Evolutionary conservation across 495 filamentous ascomycete genomes (phyloP).

Genomic region (Cryomyces antarcticus): DNA sequence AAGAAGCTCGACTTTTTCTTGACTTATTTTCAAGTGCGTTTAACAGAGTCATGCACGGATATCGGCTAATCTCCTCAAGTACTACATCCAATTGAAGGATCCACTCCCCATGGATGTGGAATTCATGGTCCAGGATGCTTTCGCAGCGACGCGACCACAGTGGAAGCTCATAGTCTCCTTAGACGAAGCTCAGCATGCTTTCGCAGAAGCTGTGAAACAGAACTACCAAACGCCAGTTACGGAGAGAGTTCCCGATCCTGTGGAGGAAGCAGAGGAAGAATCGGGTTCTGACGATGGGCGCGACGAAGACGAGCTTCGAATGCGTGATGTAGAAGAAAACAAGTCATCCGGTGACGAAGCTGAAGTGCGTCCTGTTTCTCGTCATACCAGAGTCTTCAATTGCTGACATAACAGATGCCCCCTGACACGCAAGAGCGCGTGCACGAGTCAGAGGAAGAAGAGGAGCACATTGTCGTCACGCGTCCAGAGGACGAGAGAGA

Average conservation of each 20-base stretch:
- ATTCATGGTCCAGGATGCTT: conserved; percentile 89
- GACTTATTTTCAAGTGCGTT: conserved; percentile 62
- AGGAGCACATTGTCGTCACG: conserved; percentile 69
- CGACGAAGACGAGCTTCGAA: conserved; percentile 23
- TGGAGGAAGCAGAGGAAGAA: conserved; percentile 31
- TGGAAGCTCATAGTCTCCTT: conserved; percentile 70
- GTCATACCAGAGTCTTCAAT: neutral
- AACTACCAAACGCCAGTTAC: conserved; percentile 64
- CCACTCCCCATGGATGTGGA: conserved; percentile 91
- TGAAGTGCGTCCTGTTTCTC: conserved; percentile 21
- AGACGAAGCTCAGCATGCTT: conserved; percentile 66
- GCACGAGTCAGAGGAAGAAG: conserved; percentile 45
- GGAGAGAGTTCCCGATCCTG: conserved; percentile 37
- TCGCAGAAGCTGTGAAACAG: conserved; percentile 69
- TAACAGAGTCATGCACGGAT: neutral
- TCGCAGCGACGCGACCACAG: conserved; percentile 60
- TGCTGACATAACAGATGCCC: neutral
- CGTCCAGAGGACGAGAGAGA: conserved; percentile 78
- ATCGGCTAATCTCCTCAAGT: conserved; percentile 28
- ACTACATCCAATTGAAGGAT: conserved; percentile 90
- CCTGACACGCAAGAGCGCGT: neutral
- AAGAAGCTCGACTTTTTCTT: conserved; percentile 98
- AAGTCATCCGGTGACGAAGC: conserved; percentile 38
- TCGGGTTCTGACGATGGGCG: conserved; percentile 17
- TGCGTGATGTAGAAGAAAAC: conserved; percentile 36